Evolutionary conservation across 2,329 filamentous ascomycete species (phyloP), one percentile per base, ranked within the genome.

Genomic region (Trichoderma sp.): DNA sequence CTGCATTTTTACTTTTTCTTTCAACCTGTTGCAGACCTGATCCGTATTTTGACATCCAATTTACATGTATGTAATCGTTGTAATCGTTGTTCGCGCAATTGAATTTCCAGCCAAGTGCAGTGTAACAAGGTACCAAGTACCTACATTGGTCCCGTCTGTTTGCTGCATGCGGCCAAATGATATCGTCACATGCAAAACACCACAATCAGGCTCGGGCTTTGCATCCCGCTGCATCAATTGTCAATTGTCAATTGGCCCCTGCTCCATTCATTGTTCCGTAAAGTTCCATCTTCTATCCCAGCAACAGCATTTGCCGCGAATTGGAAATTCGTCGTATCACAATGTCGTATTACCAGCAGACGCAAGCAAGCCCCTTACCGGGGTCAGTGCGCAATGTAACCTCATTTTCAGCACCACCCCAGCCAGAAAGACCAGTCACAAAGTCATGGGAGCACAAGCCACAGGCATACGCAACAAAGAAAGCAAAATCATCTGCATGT

Each of bases 281-380:
- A 13, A 49, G 24, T 49, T 21, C 18, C 39, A 46, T 46, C 6
- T 8, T 18, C 16, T 8, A 24, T 21, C 4, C 4, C n/a, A 49
- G 46, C n/a, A n/a, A 37, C 59, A n/a, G 11, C 24, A 32, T 18
- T 6, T 61, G 59, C 39, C 8, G 54, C 21, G 7, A 10, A 28
- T 30, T 18, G 3, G 1, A 13, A 30, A 18, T n/a, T n/a, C 4
- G 46, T 49, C 18, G 46, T 24, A 49, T 49, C 46, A 24, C 3
- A 13, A 10, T 10, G 46, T 21, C 56, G 56, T 26, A 26, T 37
- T 64, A 21, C 18, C 46, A 28, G 8, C 60, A 28, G 21, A 26
- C 21, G 30, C 60, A 54, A 49, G 60, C 46, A 52, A 66, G 52
- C 63, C 63, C 63, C 63, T 66, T 43, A 66, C 63, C 32, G 34